phyloP scores from a whole-genome alignment of 768 basidiomycete genomes.

The Daedalea quercina region DNA sequence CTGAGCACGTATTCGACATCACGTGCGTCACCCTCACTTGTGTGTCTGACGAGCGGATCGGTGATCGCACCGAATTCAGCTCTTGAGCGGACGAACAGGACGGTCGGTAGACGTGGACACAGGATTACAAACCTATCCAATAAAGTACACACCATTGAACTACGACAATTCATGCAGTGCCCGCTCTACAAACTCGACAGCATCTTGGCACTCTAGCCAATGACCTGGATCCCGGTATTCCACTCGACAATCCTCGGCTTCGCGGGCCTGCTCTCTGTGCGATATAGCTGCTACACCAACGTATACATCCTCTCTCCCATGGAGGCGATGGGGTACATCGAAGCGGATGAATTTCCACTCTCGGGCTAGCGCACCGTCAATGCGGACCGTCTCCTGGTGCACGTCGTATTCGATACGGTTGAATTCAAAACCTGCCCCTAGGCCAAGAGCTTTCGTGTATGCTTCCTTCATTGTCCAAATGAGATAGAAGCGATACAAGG shows the following conservation, averaged over 20 bases:
- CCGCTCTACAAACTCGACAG: slow-evolving; percentile 11
- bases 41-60: too few species aligned
- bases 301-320: slow-evolving; percentile 44
- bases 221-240: slow-evolving; percentile 3
- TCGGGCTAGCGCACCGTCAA: slow-evolving; percentile 48
- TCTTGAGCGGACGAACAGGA: too few species aligned
- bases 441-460: slow-evolving; percentile 81
- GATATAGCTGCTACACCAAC: slow-evolving; percentile 60
- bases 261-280: slow-evolving; percentile 17
- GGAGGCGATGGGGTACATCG: slow-evolving; percentile 24
- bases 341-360: slow-evolving; percentile 73
- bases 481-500: slow-evolving; percentile 63
- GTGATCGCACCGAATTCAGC: too few species aligned
- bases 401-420: slow-evolving; percentile 68
- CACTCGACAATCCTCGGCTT: slow-evolving; percentile 8
- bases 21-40: background rate
- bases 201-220: slow-evolving; percentile 17
- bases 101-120: too few species aligned
- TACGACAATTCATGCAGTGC: slow-evolving; percentile 10
- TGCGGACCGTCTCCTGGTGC: slow-evolving; percentile 38
- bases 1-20: too few species aligned
- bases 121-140: too few species aligned
- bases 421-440: slow-evolving; percentile 81
- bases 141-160: background rate
- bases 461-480: slow-evolving; percentile 92